These are phyloP conservation scores for Dillenia turbinata DNA, from an alignment of 164 flowering plant species.

Conservation along the genomic window DNA sequence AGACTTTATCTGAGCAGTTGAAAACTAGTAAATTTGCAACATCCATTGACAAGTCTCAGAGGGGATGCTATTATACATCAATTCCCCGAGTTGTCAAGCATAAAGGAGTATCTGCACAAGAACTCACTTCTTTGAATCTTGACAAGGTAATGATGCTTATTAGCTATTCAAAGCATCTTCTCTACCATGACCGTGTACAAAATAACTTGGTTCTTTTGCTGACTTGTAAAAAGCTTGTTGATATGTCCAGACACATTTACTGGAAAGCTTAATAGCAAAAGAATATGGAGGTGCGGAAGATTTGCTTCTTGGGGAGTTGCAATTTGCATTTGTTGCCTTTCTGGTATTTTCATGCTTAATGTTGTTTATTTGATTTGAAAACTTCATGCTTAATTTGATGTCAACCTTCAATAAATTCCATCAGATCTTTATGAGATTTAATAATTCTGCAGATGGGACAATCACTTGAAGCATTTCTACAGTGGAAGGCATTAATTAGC, in stretches of 20 bases:
- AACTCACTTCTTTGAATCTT: slow-evolving; percentile 81
- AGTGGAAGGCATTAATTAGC: slow-evolving; percentile 83
- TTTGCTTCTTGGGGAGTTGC: slow-evolving; percentile 81
- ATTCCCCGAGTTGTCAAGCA: slow-evolving; percentile 75
- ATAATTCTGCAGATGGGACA: slow-evolving; percentile 84
- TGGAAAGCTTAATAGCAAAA: slow-evolving; percentile 59
- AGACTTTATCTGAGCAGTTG: slow-evolving; percentile 62
- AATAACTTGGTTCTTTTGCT: neutral
- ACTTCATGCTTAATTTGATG: too few relatives aligned
- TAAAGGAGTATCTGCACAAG: slow-evolving; percentile 58
- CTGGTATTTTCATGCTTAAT: slow-evolving; percentile 44
- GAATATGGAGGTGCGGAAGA: slow-evolving; percentile 75
- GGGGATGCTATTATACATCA: slow-evolving; percentile 71
- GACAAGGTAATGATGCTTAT: slow-evolving; percentile 61
- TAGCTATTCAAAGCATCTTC: neutral
- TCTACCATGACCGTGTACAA: too few relatives aligned
- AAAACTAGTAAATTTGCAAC: slow-evolving; percentile 43
- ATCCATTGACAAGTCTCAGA: slow-evolving; percentile 29
- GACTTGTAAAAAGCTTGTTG: slow-evolving; percentile 5
- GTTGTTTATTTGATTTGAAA: too few relatives aligned
- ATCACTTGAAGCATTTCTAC: slow-evolving; percentile 85
- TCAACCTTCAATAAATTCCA: neutral
- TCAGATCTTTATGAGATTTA: slow-evolving; percentile 7
- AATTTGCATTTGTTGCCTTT: slow-evolving; percentile 86
- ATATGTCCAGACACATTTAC: slow-evolving; percentile 52